These are phyloP conservation scores for Periglandula ipomoeae DNA, from an alignment of 2,329 filamentous ascomycete genomes.

Conservation along the genomic window DNA sequence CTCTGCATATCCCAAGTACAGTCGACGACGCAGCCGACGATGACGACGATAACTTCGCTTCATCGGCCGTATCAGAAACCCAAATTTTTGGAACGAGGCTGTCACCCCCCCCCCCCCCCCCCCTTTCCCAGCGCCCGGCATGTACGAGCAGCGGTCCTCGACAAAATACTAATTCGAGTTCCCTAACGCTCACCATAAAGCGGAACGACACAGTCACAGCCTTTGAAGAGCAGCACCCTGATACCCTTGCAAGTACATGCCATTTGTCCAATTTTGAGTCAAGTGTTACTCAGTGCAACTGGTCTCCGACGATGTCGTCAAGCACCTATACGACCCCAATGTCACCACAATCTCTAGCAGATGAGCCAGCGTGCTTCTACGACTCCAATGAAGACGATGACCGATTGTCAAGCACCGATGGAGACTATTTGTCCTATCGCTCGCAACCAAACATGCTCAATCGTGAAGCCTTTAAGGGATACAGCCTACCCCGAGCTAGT, in stretches of 20 bases:
- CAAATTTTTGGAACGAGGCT: slow-evolving; percentile 35
- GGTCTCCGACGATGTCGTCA: slow-evolving; percentile 20
- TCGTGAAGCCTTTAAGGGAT: slow-evolving; percentile 23
- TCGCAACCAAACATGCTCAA: slow-evolving; percentile 11
- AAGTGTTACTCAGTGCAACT: slow-evolving; percentile 13
- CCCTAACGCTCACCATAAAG: slow-evolving; percentile 16
- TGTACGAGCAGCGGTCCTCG: slow-evolving; percentile 17
- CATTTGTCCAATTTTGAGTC: slow-evolving; percentile 15
- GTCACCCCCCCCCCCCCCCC: slow-evolving; percentile 46
- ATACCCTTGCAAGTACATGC: slow-evolving; percentile 8
- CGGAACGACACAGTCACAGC: slow-evolving; percentile 10
- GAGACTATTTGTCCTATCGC: slow-evolving; percentile 23
- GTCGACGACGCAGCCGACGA: slow-evolving; percentile 25
- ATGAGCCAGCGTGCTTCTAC: slow-evolving; percentile 37
- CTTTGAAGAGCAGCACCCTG: slow-evolving; percentile 11
- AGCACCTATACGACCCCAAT: slow-evolving; percentile 23
- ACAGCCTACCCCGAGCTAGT: slow-evolving; percentile 35
- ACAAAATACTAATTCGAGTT: slow-evolving; percentile 13
- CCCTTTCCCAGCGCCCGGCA: slow-evolving; percentile 34
- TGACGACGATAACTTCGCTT: slow-evolving; percentile 54
- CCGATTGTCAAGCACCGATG: slow-evolving; percentile 25
- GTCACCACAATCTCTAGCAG: slow-evolving; percentile 29
- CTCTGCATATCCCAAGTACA: slow-evolving; percentile 27
- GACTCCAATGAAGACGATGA: slow-evolving; percentile 36
- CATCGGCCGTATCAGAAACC: slow-evolving; percentile 36